Evolutionary conservation across 768 basidiomycete genomes (phyloP).

Genomic region (Leucogyrophana mollusca): DNA sequence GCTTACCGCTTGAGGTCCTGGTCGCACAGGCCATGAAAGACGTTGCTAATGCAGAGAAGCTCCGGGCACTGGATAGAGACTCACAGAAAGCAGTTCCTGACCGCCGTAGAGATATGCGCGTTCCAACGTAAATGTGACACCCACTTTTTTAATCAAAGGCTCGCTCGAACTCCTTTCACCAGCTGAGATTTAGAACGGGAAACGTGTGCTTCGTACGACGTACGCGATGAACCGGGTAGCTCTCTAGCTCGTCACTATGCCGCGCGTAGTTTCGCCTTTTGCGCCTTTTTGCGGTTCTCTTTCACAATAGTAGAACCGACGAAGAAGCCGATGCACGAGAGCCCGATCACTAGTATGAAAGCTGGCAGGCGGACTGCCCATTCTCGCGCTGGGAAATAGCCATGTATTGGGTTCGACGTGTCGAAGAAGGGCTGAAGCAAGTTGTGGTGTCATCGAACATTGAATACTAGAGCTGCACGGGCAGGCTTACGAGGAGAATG

Average conservation of each 20-base stretch:
- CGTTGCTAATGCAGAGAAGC: conserved; percentile 66
- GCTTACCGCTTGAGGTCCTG: conserved; percentile 43
- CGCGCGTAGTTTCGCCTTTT: conserved; percentile 58
- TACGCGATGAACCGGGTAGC: conserved; percentile 14
- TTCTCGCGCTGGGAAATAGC: conserved; percentile 83
- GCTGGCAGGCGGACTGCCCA: conserved; percentile 91
- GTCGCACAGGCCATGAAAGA: conserved; percentile 62
- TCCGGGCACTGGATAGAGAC: conserved; percentile 49
- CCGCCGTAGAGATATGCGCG: conserved; percentile 12
- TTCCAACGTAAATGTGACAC: conserved; percentile 7
- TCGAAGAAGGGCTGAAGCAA: conserved; percentile 78
- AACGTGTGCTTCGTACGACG: neutral
- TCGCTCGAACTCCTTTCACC: too few species aligned
- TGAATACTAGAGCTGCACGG: too few species aligned
- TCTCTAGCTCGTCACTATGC: conserved; percentile 39
- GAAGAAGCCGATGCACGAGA: conserved; percentile 79
- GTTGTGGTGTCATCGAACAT: conserved; percentile 7
- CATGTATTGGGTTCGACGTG: conserved; percentile 66
- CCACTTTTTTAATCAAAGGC: too few species aligned
- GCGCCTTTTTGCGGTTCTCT: conserved; percentile 69
- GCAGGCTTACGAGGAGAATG: conserved; percentile 67
- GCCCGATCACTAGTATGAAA: conserved; percentile 75
- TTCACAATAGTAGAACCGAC: conserved; percentile 73
- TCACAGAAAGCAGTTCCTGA: conserved; percentile 28
- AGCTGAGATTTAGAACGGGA: too few species aligned